Base-by-base conservation (phyloP, 2,329 filamentous ascomycete genomes). In the Alternaria alternata region DNA sequence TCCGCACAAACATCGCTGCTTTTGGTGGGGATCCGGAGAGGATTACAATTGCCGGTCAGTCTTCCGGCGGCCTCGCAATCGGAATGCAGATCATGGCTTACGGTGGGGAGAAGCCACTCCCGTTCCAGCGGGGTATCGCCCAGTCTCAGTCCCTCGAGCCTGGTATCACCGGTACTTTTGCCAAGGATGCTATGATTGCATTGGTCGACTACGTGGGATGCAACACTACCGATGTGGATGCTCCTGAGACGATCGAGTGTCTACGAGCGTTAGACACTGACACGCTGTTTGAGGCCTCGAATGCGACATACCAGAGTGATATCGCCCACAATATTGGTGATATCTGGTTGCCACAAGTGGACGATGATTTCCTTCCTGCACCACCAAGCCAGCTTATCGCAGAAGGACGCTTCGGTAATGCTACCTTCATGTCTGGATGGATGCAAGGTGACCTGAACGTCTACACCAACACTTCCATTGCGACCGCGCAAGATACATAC, bases 101-200 rank as follows among this genome's bases (percentile, higher is more conserved):
- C 46, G 75, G 75, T 22, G 74, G 74, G 9, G 62, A 62, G 8
- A 72, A 70, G 32, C 64, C 66, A 7, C 64, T 73, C n/a, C 73
- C 72, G 14, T 76, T 72, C 34, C 68, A 72, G 57, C 64, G 47
- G 46, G 72, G 69, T 7, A 73, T 83, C 38, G 81, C 81, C 69
- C 67, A 84, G 62, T 79, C 75, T 12, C 82, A 84, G 60, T 79
- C 80, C 1, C 79, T 86, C 2, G 86, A 87, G 68, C 83, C 82
- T 2, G 84, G 83, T 3, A 84, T 76, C 16, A 75, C 74, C 1
- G 71, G 80, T 1, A 83, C 82, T 60, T 83, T 84, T 64, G 84
- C 81, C 5, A 78, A 80, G 48, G 72, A 84, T 53, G 83, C 83
- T 8, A 83, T 85, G 77, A 62, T 70, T 9, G 75, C 73, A 2